Percentiles rank a stretch among this genome's conserved stretches.
These are phyloP conservation scores for Penicillium subrubescens DNA, from an alignment of 495 filamentous ascomycete genomes.

Conservation along the genomic window DNA sequence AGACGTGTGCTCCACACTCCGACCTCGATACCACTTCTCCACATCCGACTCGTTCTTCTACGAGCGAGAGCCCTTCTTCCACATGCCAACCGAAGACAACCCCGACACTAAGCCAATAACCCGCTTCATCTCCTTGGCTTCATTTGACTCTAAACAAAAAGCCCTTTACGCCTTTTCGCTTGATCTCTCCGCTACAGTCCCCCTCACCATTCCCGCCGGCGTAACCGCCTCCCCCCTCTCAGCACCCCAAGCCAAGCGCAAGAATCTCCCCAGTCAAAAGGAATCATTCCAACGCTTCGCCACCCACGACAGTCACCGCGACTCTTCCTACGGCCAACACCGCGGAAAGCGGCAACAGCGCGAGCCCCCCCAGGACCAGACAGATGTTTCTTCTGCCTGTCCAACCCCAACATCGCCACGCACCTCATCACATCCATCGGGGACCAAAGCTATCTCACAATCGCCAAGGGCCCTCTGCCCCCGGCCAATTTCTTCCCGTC, in stretches of 20 bases:
- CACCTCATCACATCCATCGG: conserved; percentile 91
- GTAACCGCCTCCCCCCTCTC: conserved; percentile 72
- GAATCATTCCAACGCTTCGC: conserved; percentile 66
- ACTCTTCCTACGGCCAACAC: conserved; percentile 13
- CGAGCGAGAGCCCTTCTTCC: conserved; percentile 92
- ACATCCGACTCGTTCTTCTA: conserved; percentile 69
- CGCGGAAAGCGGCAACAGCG: conserved; percentile 56
- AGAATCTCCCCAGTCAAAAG: conserved; percentile 48
- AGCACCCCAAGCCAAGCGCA: conserved; percentile 59
- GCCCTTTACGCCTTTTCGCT: conserved; percentile 89
- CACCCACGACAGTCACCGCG: conserved; percentile 33
- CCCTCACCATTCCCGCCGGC: conserved; percentile 61
- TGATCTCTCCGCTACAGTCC: conserved; percentile 59
- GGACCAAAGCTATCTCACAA: conserved; percentile 82
- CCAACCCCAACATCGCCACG: conserved; percentile 75
- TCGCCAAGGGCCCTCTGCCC: conserved; percentile 86
- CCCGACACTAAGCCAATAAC: conserved; percentile 63
- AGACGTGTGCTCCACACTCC: conserved; percentile 72
- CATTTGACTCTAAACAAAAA: conserved; percentile 75
- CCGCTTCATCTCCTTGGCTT: conserved; percentile 84
- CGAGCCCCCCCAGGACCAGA: conserved; percentile 69
- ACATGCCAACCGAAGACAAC: conserved; percentile 56
- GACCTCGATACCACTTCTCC: conserved; percentile 88
- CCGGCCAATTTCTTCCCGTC: conserved; percentile 64
- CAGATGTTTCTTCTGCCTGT: conserved; percentile 92